These are phyloP conservation scores for Ustilago sp. DNA, from an alignment of 1,284 basidiomycete genomes.

Conservation along the genomic window DNA sequence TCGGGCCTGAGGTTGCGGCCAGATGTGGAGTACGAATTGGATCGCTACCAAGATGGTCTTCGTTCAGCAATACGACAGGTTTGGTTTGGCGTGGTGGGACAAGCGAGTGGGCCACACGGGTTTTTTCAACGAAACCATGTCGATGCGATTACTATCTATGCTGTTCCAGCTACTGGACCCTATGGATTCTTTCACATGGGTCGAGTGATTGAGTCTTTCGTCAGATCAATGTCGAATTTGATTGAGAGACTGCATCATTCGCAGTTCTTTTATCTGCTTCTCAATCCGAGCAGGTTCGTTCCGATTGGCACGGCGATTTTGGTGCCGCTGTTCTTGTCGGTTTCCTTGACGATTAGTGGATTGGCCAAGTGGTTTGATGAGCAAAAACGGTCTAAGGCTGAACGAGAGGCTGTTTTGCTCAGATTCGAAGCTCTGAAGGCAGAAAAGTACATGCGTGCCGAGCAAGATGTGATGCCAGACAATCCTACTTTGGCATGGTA, in stretches of 20 bases:
- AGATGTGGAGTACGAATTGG: conserved; percentile 36
- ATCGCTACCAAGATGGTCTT: conserved; percentile 32
- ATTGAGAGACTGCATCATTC: conserved; percentile 68
- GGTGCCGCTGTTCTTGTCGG: conserved; percentile 58
- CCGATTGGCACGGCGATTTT: conserved; percentile 59
- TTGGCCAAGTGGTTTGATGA: conserved; percentile 42
- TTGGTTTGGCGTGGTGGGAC: conserved; percentile 26
- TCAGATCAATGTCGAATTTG: conserved; percentile 66
- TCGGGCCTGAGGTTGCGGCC: conserved; percentile 7
- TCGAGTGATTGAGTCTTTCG: conserved; percentile 64
- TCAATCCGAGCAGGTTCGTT: conserved; percentile 56
- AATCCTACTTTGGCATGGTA: conserved; percentile 33
- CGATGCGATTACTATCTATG: conserved; percentile 91
- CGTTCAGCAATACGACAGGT: conserved; percentile 25
- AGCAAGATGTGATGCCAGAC: conserved; percentile 33
- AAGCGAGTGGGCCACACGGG: conserved; percentile 54
- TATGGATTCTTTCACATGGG: conserved; percentile 95
- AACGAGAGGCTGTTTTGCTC: conserved; percentile 20
- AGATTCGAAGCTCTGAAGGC: neutral
- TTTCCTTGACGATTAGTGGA: conserved; percentile 59
- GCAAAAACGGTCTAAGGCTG: conserved; percentile 23
- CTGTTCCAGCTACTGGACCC: conserved; percentile 85
- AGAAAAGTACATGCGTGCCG: conserved; percentile 4
- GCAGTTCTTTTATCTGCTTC: conserved; percentile 67
- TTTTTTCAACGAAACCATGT: conserved; percentile 80